A percentile compares a stretch with the other conserved stretches of the same genome.
phyloP scores from a whole-genome alignment of 495 filamentous ascomycete genomes.

The Aspergillus affinis region DNA sequence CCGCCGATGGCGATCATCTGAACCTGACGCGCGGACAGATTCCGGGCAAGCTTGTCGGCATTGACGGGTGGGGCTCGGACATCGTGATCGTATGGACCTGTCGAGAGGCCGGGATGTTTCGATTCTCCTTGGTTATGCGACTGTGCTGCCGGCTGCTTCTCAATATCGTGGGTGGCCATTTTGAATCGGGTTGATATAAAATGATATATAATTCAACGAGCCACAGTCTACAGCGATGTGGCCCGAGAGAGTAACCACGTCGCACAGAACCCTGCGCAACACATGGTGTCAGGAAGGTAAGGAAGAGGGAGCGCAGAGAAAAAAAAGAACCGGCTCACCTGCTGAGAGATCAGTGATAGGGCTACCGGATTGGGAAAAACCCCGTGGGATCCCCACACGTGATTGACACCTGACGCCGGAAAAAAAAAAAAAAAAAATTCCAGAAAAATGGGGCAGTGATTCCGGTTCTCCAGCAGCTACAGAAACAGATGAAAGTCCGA shows the following conservation, averaged over 20 bases:
- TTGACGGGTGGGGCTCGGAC: slow-evolving; percentile 18
- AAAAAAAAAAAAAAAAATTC: background rate
- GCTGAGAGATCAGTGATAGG: background rate
- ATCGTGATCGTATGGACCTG: slow-evolving; percentile 4
- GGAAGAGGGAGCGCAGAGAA: background rate
- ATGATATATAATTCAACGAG: background rate
- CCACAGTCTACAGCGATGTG: background rate
- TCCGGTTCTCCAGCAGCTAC: too few species aligned
- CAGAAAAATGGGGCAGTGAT: background rate
- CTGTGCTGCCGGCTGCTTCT: slow-evolving; percentile 22
- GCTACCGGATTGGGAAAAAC: background rate
- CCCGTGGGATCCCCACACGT: background rate
- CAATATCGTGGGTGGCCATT: slow-evolving; percentile 22
- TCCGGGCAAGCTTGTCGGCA: slow-evolving; percentile 36
- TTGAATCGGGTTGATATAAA: background rate
- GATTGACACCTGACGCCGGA: background rate
- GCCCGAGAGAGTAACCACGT: background rate
- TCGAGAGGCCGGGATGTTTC: slow-evolving; percentile 10
- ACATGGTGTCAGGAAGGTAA: background rate
- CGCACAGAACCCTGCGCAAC: background rate
- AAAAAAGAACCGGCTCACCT: too few species aligned
- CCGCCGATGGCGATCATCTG: slow-evolving; percentile 65
- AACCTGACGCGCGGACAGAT: slow-evolving; percentile 49
- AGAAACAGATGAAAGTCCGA: background rate
- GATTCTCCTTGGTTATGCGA: slow-evolving; percentile 10